A percentile compares a stretch with the other conserved stretches of the same genome.
These are phyloP conservation scores for Biancaea sappan DNA, from an alignment of 306 rosid genomes.

Conservation along the genomic window DNA sequence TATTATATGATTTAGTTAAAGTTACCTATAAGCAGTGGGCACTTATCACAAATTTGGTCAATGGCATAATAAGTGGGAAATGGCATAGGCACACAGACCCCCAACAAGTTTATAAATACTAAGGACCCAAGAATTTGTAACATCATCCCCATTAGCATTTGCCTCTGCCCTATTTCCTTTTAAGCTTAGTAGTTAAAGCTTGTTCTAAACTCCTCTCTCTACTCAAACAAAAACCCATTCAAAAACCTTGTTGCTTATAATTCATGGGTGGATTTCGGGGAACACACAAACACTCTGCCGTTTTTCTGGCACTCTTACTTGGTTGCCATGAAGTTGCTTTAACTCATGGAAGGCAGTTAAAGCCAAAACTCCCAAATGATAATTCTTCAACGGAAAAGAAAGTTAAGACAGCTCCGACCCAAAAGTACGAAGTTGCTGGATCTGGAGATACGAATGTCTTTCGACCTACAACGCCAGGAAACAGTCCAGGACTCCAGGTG, in stretches of 20 bases:
- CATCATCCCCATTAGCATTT: conserved; percentile 4
- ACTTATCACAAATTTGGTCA: conserved; percentile 29
- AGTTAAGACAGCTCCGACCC: background rate
- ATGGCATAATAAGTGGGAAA: conserved; percentile 21
- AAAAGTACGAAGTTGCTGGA: background rate
- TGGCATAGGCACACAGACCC: background rate
- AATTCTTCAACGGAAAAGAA: conserved; percentile 23
- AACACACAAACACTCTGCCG: background rate
- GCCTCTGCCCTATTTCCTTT: background rate
- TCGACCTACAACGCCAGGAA: no score
- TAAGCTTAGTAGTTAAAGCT: background rate
- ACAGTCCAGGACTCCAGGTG: no score
- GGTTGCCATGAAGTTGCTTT: conserved; percentile 15
- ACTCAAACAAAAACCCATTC: background rate
- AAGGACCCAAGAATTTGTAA: conserved; percentile 18
- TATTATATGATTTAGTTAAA: no score
- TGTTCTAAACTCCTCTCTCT: background rate
- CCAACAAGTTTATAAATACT: conserved; percentile 29
- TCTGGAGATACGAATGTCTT: conserved; percentile 27
- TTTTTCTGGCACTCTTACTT: conserved; percentile 28
- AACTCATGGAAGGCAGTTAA: conserved; percentile 32
- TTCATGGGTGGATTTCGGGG: conserved; percentile 27
- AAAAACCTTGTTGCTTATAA: background rate
- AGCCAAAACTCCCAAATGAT: background rate
- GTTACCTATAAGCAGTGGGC: no score